Conservation (phyloP, 2,329 filamentous ascomycete genomes). For the Pyrenochaeta sp. region DNA sequence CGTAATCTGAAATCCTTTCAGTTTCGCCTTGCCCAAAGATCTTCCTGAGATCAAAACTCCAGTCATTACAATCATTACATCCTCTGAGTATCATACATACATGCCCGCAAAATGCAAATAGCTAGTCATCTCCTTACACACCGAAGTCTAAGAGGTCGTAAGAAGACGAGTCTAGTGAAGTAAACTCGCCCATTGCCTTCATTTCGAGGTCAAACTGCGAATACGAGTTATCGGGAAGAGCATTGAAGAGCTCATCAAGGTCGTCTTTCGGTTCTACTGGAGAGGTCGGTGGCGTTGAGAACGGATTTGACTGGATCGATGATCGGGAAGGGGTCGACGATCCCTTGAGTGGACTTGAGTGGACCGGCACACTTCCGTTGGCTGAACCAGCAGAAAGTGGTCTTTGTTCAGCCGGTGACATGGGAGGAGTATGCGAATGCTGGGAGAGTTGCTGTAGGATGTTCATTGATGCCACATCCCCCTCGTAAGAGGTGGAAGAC, state of each 20-base stretch:
- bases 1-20: conserved; percentile 8
- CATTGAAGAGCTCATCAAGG: conserved; percentile 44
- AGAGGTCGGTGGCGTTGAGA: conserved; percentile 48
- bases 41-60: conserved; percentile 27
- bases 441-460: conserved; percentile 46
- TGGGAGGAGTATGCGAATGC: conserved; percentile 46
- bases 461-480: conserved; percentile 42
- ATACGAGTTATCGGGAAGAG: conserved; percentile 38
- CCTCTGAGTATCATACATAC: conserved; percentile 39
- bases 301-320: conserved; percentile 46
- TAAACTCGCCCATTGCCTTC: conserved; percentile 47
- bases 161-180: conserved; percentile 34
- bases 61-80: conserved; percentile 36
- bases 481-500: conserved; percentile 35
- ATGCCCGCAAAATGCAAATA: conserved; percentile 7
- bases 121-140: conserved; percentile 25
- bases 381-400: conserved; percentile 35
- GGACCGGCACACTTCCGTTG: conserved; percentile 22
- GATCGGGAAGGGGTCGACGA: conserved; percentile 43
- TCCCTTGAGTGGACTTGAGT: conserved; percentile 35
- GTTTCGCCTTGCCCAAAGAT: conserved; percentile 1
- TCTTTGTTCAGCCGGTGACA: conserved; percentile 44
- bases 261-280: conserved; percentile 42
- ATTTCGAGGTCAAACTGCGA: conserved; percentile 50
- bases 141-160: conserved; percentile 48